Evolutionary conservation across 805 yeast species (phyloP).

Genomic region (Cyberlindnera subsufficiens): DNA sequence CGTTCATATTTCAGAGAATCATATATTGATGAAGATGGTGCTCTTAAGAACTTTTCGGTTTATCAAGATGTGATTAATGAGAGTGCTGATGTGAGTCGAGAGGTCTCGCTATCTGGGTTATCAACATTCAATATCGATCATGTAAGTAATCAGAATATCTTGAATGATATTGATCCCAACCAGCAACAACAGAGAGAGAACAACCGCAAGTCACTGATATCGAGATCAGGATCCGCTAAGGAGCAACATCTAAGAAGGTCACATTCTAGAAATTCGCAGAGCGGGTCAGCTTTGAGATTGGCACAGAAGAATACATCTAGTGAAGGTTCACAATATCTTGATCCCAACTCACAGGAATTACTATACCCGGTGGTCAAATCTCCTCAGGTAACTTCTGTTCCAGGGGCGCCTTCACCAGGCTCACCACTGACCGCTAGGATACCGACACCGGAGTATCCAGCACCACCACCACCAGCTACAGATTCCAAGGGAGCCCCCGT

Average conservation of each 20-base stretch:
- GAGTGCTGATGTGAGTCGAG: conserved; percentile 16
- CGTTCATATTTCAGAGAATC: conserved; percentile 21
- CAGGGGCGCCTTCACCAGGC: not conserved
- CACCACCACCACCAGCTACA: conserved; percentile 13
- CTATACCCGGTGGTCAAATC: no score
- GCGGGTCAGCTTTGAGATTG: no score
- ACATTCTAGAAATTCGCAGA: conserved; percentile 1
- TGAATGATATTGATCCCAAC: conserved; percentile 13
- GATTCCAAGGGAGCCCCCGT: no score
- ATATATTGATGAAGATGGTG: conserved; percentile 22
- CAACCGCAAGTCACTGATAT: conserved; percentile 3
- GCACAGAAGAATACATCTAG: no score
- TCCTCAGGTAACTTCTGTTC: not conserved
- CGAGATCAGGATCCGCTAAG: conserved; percentile 6
- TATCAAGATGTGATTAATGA: conserved; percentile 21
- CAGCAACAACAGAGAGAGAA: not conserved
- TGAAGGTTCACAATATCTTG: no score
- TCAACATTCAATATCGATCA: conserved; percentile 15
- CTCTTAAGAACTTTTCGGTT: conserved; percentile 16
- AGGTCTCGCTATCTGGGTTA: conserved; percentile 14
- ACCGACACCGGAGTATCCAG: conserved; percentile 11
- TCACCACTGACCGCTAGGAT: conserved; percentile 1
- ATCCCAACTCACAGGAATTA: no score
- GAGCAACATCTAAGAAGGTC: conserved; percentile 3
- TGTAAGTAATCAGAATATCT: conserved; percentile 5